Percentiles rank a stretch among this genome's conserved stretches.
Evolutionary conservation across 148 eudicot genomes (phyloP).

Genomic region (Rhododendron vialii): DNA sequence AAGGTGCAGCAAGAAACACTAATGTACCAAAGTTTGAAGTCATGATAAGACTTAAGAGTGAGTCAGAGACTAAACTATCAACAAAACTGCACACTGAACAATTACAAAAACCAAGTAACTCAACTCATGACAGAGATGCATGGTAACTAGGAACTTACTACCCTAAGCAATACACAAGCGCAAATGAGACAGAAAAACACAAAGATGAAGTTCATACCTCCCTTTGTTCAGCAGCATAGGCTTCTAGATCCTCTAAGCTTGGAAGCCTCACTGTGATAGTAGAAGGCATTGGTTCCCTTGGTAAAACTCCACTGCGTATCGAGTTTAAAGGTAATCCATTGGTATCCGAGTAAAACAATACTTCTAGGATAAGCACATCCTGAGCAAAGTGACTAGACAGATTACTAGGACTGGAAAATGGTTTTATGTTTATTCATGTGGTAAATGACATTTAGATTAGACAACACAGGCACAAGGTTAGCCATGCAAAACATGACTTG

Average conservation of each 20-base stretch:
- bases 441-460: background rate
- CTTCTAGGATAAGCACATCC: background rate
- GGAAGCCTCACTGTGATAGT: conserved; percentile 66
- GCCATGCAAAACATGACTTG: background rate
- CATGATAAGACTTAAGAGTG: conserved; percentile 22
- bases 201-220: conserved; percentile 51
- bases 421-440: background rate
- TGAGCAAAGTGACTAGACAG: background rate
- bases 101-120: conserved; percentile 9
- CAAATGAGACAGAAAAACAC: conserved; percentile 8
- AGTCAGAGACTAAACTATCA: conserved; percentile 9
- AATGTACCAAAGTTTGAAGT: conserved; percentile 33
- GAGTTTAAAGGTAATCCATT: conserved; percentile 18
- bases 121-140: conserved; percentile 5
- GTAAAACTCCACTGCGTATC: conserved; percentile 66
- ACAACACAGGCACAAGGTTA: background rate
- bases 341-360: background rate
- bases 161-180: background rate
- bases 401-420: background rate
- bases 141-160: conserved; percentile 1
- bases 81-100: conserved; percentile 18
- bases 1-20: conserved; percentile 93
- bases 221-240: conserved; percentile 81
- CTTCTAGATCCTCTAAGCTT: conserved; percentile 71
- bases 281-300: conserved; percentile 83